Base-by-base conservation (phyloP, 1,139 yeast species). In the Pneumocystis jirovecii region DNA sequence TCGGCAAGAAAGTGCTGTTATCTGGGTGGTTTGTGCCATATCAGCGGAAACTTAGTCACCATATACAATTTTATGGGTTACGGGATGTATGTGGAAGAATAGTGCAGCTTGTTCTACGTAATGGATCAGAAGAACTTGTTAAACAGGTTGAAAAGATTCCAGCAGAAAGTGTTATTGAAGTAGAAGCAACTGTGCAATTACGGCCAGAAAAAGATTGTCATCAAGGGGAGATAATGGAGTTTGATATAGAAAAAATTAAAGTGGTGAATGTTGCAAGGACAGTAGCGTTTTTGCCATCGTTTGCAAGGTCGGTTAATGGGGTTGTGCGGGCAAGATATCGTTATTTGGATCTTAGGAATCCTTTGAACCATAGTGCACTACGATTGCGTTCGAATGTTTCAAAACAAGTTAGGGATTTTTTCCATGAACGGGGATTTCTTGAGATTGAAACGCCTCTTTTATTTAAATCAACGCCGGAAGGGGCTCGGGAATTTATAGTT, bases 381-480 rank as follows among this genome's bases (percentile, higher is more conserved):
- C 79, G 81, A 63, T 77, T 77, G 60, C 79, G 97, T 70, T 84
- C 95, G 40, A 74, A 78, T 61, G 83, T 87, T 0, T 82, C 91
- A 17, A 75, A 78, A 56, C 71, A 79, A 6, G 79, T 88, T 4
- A 79, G 97, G 63, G 70, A 76, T 0, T 76, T 77, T 0, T 78
- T 93, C 64, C 78, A 77, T 12, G 66, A 70, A 5, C 70, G 72
- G 42, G 76, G 76, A 0, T 93, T 93, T 74, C 82, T 82, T 0
- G 98, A 93, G 72, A 81, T 95, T 60, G 98, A 93, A 73, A 93
- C 99, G 0, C 99, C 99, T 0, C 74, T 91, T 17, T 76, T 93
- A 40, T 93, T 93, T 79, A 91, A 93, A 73, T 88, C 96, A 0
- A 93, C 98, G 0, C 98, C 98, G 0, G 99, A 93, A 75, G 99